Conservation (phyloP, 176 grass and related monocot genomes). For the Cenchrus fungigraminus region DNA sequence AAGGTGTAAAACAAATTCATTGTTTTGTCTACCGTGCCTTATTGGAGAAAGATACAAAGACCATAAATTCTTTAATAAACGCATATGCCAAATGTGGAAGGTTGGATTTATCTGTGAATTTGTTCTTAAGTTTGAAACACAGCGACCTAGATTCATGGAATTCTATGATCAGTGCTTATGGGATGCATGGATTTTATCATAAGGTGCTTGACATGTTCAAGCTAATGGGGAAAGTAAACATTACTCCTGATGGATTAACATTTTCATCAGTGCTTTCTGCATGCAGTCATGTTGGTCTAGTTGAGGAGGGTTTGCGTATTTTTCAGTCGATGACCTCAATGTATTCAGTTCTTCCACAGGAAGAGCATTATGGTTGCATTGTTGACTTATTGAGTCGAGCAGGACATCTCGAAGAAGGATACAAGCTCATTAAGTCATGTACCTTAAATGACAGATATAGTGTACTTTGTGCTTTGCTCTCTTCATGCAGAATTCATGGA, state of each 20-base stretch:
- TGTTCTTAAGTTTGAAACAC: slow-evolving; percentile 48
- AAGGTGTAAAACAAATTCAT: slow-evolving; percentile 61
- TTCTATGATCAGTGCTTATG: slow-evolving; percentile 67
- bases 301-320: slow-evolving; percentile 56
- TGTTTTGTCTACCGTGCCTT: slow-evolving; percentile 50
- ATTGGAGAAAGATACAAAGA: slow-evolving; percentile 49
- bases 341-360: slow-evolving; percentile 58
- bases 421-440: slow-evolving; percentile 51
- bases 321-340: slow-evolving; percentile 58
- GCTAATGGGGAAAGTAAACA: slow-evolving; percentile 54
- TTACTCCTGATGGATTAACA: slow-evolving; percentile 62
- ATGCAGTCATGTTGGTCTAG: slow-evolving; percentile 69
- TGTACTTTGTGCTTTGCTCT: slow-evolving; percentile 57
- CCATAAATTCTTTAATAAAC: slow-evolving; percentile 59
- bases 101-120: slow-evolving; percentile 50
- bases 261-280: slow-evolving; percentile 70
- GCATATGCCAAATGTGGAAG: slow-evolving; percentile 69
- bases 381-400: slow-evolving; percentile 66
- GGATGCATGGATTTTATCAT: slow-evolving; percentile 62
- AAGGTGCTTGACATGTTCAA: slow-evolving; percentile 61
- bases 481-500: slow-evolving; percentile 65
- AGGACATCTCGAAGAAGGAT: slow-evolving; percentile 61
- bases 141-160: slow-evolving; percentile 62
- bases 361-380: slow-evolving; percentile 71
- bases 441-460: slow-evolving; percentile 47